Conservation (phyloP, 345 rosid species). For the Euphorbia tirucalli region DNA sequence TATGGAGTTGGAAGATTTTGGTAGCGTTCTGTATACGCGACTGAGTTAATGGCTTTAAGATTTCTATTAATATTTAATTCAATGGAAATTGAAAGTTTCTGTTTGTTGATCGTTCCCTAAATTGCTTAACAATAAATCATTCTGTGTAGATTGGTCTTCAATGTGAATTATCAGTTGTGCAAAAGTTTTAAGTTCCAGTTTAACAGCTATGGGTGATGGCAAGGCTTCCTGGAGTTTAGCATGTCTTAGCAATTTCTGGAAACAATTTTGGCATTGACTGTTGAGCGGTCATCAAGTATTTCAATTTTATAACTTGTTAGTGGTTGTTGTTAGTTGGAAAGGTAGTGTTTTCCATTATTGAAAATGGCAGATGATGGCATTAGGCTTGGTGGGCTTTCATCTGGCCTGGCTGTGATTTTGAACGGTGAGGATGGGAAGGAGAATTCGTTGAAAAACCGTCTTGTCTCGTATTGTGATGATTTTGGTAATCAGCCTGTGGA, state of each 20-base stretch:
- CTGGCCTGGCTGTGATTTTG: slow-evolving; percentile 87
- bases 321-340: slow-evolving; percentile 10
- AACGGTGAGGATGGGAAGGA: slow-evolving; percentile 59
- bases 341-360: slow-evolving; percentile 20
- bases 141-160: slow-evolving; percentile 18
- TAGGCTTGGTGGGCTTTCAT: slow-evolving; percentile 62
- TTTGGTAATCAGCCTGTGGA: slow-evolving; percentile 67
- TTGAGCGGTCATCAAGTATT: slow-evolving; percentile 12
- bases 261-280: slow-evolving; percentile 4
- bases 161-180: slow-evolving; percentile 7
- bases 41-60: background rate
- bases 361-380: slow-evolving; percentile 80
- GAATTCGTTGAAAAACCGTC: slow-evolving; percentile 46
- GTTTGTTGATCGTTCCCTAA: background rate
- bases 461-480: slow-evolving; percentile 74
- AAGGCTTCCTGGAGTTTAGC: background rate
- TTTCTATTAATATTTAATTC: background rate
- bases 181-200: slow-evolving; percentile 18
- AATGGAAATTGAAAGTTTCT: slow-evolving; percentile 1
- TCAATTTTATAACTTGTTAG: slow-evolving; percentile 18
- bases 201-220: slow-evolving; percentile 11
- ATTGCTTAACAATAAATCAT: background rate
- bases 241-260: background rate
- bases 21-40: background rate
- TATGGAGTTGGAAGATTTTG: background rate